Evolutionary conservation across 352 stramenopile genomes (phyloP).

Genomic region (Pythium dissotocum): DNA sequence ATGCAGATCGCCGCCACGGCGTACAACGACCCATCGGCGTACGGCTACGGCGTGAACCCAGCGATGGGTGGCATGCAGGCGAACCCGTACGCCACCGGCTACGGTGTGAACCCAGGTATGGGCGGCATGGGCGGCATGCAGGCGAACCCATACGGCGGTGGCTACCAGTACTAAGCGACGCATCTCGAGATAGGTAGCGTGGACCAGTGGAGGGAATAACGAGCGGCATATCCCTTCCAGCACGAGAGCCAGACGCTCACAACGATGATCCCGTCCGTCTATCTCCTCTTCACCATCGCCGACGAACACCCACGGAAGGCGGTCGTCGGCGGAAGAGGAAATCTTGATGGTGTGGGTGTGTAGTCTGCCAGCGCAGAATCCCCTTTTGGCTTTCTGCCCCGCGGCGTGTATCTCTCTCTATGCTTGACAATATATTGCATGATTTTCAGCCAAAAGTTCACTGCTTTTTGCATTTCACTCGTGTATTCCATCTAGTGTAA

Average conservation of each 20-base stretch:
- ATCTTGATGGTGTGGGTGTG: slow-evolving; percentile 17
- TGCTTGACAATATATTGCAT: slow-evolving; percentile 31
- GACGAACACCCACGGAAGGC: slow-evolving; percentile 29
- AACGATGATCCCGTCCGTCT: slow-evolving; percentile 11
- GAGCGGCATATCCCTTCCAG: slow-evolving; percentile 11
- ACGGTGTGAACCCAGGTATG: slow-evolving; percentile 35
- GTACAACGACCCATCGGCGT: slow-evolving; percentile 72
- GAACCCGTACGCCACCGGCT: slow-evolving; percentile 60
- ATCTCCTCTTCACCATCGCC: slow-evolving; percentile 16
- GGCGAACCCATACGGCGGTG: slow-evolving; percentile 35
- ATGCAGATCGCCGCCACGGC: slow-evolving; percentile 81
- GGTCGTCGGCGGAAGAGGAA: slow-evolving; percentile 25
- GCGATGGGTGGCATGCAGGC: slow-evolving; percentile 44
- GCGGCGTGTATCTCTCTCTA: slow-evolving; percentile 24
- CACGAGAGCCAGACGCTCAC: background rate
- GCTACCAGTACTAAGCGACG: slow-evolving; percentile 36
- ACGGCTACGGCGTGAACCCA: slow-evolving; percentile 39
- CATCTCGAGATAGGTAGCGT: slow-evolving; percentile 6
- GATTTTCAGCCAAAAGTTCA: background rate
- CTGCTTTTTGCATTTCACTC: background rate
- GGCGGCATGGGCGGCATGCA: slow-evolving; percentile 43
- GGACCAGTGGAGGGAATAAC: slow-evolving; percentile 12
- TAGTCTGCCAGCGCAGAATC: slow-evolving; percentile 10
- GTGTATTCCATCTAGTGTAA: background rate
- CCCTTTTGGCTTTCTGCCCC: slow-evolving; percentile 1